Base-by-base conservation (phyloP, 2,329 filamentous ascomycete genomes). In the Geosmithia flava region DNA sequence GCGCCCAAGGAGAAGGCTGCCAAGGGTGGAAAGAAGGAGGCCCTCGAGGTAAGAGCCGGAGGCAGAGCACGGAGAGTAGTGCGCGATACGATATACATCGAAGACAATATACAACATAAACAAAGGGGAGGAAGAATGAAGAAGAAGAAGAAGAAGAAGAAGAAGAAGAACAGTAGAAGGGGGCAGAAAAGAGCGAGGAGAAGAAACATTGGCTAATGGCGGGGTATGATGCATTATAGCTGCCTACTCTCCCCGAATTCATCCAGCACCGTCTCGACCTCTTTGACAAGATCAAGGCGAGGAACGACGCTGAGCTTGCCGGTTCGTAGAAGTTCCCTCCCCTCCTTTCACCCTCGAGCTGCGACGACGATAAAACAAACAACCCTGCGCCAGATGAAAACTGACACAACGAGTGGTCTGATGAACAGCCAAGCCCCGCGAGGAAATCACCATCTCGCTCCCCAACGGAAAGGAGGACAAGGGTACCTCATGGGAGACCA, bases 401-500 rank as follows among this genome's bases (percentile, higher is more conserved):
- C 42, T 44, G 42, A 44, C 42, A 23, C 6, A 11, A 37, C 6
- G 13, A 7, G 23, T 27, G 23, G 8, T 8, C 23, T 42, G 20
- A 17, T 19, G n/a, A 17, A 41, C 47, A 67, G 65, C 61, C 57
- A 83, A 85, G 67, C 81, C 85, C 40, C 82, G 82, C 56, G 81
- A 87, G 59, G 73, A 81, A 53, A 91, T 91, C 64, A 79, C 74
- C 50, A 75, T 91, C 58, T 85, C 83, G 46, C 74, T 93, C 53
- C 78, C 77, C 54, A 82, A 88, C 65, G 86, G 86, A 53, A 80
- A 77, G 56, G 68, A 81, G 57, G 78, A 82, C 60, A 67, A 78
- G 53, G 93, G 86, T 53, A 91, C 83, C 55, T 82, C 89, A 46
- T 97, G 86, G 85, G 87, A 94, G 70, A 96, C 89, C 55, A 94